A percentile compares a stretch with the other conserved stretches of the same genome.
These are phyloP conservation scores for Zizania latifolia DNA, from an alignment of 176 grass and related monocot genomes.

Conservation along the genomic window DNA sequence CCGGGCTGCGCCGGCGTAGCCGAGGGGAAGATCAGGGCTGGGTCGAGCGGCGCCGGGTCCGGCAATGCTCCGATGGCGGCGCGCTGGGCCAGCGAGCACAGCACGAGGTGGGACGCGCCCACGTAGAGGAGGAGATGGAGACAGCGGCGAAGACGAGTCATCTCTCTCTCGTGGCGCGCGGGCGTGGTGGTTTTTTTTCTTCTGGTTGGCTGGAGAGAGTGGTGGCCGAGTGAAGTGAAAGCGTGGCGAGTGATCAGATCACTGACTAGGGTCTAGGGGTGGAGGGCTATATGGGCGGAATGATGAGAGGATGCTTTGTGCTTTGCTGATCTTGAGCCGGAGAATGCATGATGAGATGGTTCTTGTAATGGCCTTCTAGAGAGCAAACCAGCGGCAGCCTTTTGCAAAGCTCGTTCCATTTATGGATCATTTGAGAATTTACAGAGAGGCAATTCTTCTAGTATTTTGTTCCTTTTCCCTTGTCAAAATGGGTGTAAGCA, in stretches of 20 bases:
- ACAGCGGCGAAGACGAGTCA: slow-evolving; percentile 16
- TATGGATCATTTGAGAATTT: not conserved
- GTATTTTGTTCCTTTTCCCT: no score
- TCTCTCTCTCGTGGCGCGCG: slow-evolving; percentile 13
- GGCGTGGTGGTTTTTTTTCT: not conserved
- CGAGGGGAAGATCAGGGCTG: slow-evolving; percentile 43
- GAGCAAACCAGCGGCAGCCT: slow-evolving; percentile 26
- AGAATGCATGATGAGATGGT: slow-evolving; percentile 7
- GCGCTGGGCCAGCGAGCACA: not conserved
- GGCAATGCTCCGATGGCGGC: not conserved
- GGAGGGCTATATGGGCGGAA: slow-evolving; percentile 25
- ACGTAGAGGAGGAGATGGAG: slow-evolving; percentile 27
- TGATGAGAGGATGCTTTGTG: slow-evolving; percentile 33
- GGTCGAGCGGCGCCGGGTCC: slow-evolving; percentile 50
- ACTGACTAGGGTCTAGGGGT: slow-evolving; percentile 1
- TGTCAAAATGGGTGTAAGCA: no score
- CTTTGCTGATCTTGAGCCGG: slow-evolving; percentile 12
- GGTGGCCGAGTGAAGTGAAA: not conserved
- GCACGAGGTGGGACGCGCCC: slow-evolving; percentile 7
- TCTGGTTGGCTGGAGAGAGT: not conserved
- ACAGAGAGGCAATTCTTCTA: not conserved
- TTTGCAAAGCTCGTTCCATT: not conserved
- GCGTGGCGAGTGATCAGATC: slow-evolving; percentile 3
- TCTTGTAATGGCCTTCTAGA: slow-evolving; percentile 17
- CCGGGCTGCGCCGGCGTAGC: slow-evolving; percentile 23